A percentile compares a stretch with the other conserved stretches of the same genome.
Evolutionary conservation across 345 rosid species (phyloP).

Genomic region (Mallotus nudiflorus): DNA sequence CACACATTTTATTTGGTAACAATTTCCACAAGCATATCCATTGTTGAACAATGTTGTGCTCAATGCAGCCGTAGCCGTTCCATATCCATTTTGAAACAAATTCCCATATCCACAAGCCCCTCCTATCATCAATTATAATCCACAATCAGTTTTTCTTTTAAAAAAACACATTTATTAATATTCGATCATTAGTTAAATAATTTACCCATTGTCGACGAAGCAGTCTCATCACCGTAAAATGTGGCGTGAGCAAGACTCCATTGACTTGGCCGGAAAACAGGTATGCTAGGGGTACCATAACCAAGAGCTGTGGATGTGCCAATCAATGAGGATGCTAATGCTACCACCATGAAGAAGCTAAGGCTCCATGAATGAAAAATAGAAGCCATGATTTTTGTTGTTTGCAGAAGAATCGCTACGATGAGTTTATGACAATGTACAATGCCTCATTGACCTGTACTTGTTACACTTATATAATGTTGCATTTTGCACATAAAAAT

Average conservation of each 20-base stretch:
- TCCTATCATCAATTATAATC: slow-evolving; percentile 33
- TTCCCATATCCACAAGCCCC: slow-evolving; percentile 94
- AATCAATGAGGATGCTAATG: slow-evolving; percentile 24
- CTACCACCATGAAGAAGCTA: slow-evolving; percentile 26
- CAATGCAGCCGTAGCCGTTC: slow-evolving; percentile 65
- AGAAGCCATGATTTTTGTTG: slow-evolving; percentile 27
- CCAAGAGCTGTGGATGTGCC: slow-evolving; percentile 18
- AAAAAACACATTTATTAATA: too few species aligned
- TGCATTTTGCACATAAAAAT: not conserved
- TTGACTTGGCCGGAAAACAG: slow-evolving; percentile 44
- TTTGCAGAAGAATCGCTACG: too few species aligned
- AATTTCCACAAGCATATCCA: slow-evolving; percentile 79
- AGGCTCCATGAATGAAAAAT: slow-evolving; percentile 41
- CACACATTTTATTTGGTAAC: slow-evolving; percentile 65
- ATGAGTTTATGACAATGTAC: not conserved
- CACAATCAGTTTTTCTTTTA: too few species aligned
- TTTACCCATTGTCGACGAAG: slow-evolving; percentile 27
- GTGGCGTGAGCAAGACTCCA: slow-evolving; percentile 31
- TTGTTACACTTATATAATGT: slow-evolving; percentile 8
- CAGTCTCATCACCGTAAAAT: slow-evolving; percentile 34
- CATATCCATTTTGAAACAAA: slow-evolving; percentile 59
- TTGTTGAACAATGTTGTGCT: slow-evolving; percentile 67
- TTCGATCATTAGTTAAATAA: not conserved
- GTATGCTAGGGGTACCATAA: slow-evolving; percentile 16
- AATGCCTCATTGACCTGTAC: slow-evolving; percentile 9